Base-by-base conservation (phyloP, 371 early-diverging fungal genomes). In the Lichtheimia ramosa region DNA sequence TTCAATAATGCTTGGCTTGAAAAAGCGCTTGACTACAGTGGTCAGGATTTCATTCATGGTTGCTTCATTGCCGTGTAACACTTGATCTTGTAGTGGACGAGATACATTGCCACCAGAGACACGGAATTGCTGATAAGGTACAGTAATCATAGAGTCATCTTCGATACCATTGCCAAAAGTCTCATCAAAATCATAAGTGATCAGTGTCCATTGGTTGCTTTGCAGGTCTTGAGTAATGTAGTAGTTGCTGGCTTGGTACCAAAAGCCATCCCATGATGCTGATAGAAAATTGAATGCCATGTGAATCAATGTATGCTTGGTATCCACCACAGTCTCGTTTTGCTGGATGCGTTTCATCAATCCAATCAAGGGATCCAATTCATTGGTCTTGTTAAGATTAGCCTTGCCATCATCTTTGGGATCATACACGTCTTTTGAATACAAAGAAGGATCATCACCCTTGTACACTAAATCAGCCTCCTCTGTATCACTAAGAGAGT, bases 141-240 rank as follows among this genome's bases (percentile, higher is more conserved):
- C 69, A 1, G 62, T 51, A 24, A 48, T 56, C 3, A 64, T 21
- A 0, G 46, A 21, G 0, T 27, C 8, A 41, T 50, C 51, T 1
- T 54, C 50, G n/a, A 27, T 10, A 24, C 52, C 56, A 43, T 77
- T 77, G 28, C 83, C 83, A 18, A 77, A 80, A 1, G 77, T 76
- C 57, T 83, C 85, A 49, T 84, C 84, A 55, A 84, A 84, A 50
- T 84, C 84, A 15, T 76, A 81, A 6, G 84, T 76, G 39, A 82
- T 75, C 59, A 80, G 65, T 21, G 68, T 73, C 84, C 84, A 84
- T 54, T 78, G 75, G 41, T 78, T 71, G 20, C 66, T 59, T 8
- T 59, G 52, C 6, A 75, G 61, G 55, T 84, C 71, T 25, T 84
- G 68, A 40, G 76, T 81, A 58, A 84, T 48, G 48, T 82, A 81